Base-by-base conservation (phyloP, 495 filamentous ascomycete genomes). In the Emericellopsis terricola region DNA sequence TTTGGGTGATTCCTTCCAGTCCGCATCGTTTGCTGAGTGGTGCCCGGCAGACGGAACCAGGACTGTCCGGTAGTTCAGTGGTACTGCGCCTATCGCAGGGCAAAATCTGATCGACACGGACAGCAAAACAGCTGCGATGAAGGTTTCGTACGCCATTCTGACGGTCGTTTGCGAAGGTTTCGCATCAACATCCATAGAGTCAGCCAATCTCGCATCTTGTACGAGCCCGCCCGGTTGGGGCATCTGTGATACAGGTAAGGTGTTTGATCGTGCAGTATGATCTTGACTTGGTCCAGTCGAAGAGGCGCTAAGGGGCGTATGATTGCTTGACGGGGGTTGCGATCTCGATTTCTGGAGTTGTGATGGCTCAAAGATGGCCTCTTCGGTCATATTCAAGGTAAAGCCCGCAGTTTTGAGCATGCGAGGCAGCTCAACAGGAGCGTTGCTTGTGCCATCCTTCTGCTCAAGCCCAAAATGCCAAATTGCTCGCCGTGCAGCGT, bases 381-480 rank as follows among this genome's bases (percentile, higher is more conserved):
- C 57, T 18, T 60, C 56, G 19, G 46, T 50, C 16, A 62, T 37
- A 19, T 44, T 46, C 23, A 71, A 41, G 7, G 41, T 36, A 17
- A 56, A 54, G 5, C 59, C 59, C 34, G 49, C 52, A 28, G 50
- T 48, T 26, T 59, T 56, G 38, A 62, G 46, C 27, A 42, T 48
- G 40, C 41, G 7, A 43, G 44, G 13, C 60, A 56, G 2, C 36
- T 41, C 38, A 18, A 57, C 47, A 1, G 49, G 34, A 16, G 42
- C 45, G 8, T 45, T 33, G 2, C 37, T 34, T 6, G 39, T 33
- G 8, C 44, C 49, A 16, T 53, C 53, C 30, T 55, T 56, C 14
- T 48, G 41, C 1, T 45, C 33, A 13, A 60, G 47, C 31, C 51
- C 55, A 38, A 69, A 71, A 15, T 56, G 53, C 67, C 67, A 71